These are phyloP conservation scores for Dioscorea alata DNA, from an alignment of 106 monocot species.

Conservation along the genomic window DNA sequence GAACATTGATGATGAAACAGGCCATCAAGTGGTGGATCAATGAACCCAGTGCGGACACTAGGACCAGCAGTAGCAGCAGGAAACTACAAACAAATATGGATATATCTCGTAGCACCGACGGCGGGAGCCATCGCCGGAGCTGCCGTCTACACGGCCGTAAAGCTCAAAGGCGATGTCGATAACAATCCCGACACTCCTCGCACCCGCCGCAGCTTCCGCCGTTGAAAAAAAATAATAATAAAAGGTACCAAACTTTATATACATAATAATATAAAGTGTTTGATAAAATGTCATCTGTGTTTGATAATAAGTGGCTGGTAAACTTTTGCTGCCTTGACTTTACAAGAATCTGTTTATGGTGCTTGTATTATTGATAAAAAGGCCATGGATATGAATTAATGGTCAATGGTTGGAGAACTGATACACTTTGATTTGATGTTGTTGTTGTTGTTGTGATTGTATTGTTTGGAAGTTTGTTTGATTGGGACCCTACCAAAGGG, in stretches of 20 bases:
- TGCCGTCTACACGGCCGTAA: slow-evolving; percentile 64
- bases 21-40: slow-evolving; percentile 72
- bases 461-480: not conserved
- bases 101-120: slow-evolving; percentile 73
- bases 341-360: not conserved
- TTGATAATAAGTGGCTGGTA: not conserved
- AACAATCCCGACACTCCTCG: slow-evolving; percentile 16
- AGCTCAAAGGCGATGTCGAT: slow-evolving; percentile 43
- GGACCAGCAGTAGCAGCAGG: slow-evolving; percentile 85
- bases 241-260: too few species aligned
- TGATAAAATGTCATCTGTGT: not conserved
- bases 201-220: slow-evolving; percentile 53
- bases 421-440: not conserved
- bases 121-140: slow-evolving; percentile 62
- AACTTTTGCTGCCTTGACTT: not conserved
- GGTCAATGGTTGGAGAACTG: not conserved
- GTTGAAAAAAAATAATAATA: slow-evolving; percentile 6
- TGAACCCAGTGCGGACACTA: slow-evolving; percentile 90
- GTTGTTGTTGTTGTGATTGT: not conserved
- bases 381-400: not conserved
- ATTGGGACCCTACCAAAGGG: not conserved
- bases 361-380: not conserved
- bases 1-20: slow-evolving; percentile 11
- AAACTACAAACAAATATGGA: slow-evolving; percentile 88
- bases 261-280: too few species aligned